Base-by-base conservation (phyloP, 1,139 yeast genomes). In the Kazachstania sp. region DNA sequence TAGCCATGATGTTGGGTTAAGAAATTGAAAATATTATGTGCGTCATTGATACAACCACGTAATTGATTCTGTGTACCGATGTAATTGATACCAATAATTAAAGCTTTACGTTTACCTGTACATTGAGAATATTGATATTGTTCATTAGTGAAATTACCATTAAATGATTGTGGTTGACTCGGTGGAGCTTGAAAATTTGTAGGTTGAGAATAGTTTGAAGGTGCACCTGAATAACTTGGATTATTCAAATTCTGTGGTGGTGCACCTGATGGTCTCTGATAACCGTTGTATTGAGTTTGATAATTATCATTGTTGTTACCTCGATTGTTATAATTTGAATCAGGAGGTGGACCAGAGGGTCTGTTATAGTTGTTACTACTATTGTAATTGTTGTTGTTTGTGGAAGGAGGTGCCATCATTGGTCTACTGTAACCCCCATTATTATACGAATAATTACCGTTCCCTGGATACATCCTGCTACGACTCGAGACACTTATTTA, bases 21-120 rank as follows among this genome's bases (percentile, higher is more conserved):
- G 57, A 79, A 83, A 43, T 66, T 64, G 56, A 75, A 71, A 74
- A 83, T 80, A 63, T 80, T 82, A 55, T 75, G 72, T 34, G 79
- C 86, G 66, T 84, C 94, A 60, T 90, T 90, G 65, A 90, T 85
- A 66, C 97, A 88, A 1, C 97, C 97, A 47, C 83, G 71, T 51
- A 90, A 71, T 54, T 75, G 81, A 63, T 80, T 83, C 44, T 68
- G 69, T n/a, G 83, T 67, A 11, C 95, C 95, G 57, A 81, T 73
- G 67, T 90, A 90, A 69, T 90, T 90, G 67, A 87, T 84, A 9
- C 97, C 97, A 47, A 90, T 74, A 49, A 88, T 67, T 50, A 90
- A 67, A 1, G 97, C 97, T 70, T 88, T 90, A 55, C 83, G 79
- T 44, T 71, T 71, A 18, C 95, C 95, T 1, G 77, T 67, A 71